Evolutionary conservation across 2,329 filamentous ascomycete species (phyloP).

Genomic region (Zymoseptoria tritici): DNA sequence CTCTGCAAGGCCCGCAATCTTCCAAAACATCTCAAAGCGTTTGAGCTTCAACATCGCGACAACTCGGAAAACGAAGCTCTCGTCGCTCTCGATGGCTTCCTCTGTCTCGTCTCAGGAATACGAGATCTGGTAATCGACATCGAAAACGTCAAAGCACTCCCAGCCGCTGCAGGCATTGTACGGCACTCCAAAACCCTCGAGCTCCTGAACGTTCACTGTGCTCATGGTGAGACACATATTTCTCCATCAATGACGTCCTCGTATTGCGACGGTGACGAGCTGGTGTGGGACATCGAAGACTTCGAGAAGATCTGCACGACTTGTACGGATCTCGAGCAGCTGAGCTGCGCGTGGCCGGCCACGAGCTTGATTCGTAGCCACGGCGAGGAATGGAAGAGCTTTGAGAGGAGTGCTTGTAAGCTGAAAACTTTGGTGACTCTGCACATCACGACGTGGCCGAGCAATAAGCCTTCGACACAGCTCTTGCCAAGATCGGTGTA

Average conservation of each 20-base stretch:
- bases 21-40: conserved; percentile 37
- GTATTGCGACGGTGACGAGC: conserved; percentile 34
- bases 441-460: conserved; percentile 44
- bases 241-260: conserved; percentile 4
- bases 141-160: conserved; percentile 35
- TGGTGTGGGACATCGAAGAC: conserved; percentile 37
- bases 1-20: conserved; percentile 39
- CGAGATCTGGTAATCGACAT: conserved; percentile 39
- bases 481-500: conserved; percentile 39
- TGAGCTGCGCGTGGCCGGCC: conserved; percentile 41
- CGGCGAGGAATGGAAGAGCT: conserved; percentile 37
- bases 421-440: conserved; percentile 38
- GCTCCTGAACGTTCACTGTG: conserved; percentile 39
- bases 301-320: conserved; percentile 42
- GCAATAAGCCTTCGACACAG: conserved; percentile 33
- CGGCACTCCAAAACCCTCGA: conserved; percentile 42
- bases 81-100: conserved; percentile 40
- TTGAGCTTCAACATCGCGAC: conserved; percentile 43
- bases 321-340: conserved; percentile 37
- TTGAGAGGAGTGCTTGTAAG: conserved; percentile 26
- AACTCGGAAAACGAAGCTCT: conserved; percentile 42
- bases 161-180: conserved; percentile 36
- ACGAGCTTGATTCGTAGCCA: conserved; percentile 38
- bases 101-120: conserved; percentile 41
- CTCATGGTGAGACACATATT: conserved; percentile 9